phyloP scores from a whole-genome alignment of 345 rosid genomes.

The Cardamine chenopodiifolia region DNA sequence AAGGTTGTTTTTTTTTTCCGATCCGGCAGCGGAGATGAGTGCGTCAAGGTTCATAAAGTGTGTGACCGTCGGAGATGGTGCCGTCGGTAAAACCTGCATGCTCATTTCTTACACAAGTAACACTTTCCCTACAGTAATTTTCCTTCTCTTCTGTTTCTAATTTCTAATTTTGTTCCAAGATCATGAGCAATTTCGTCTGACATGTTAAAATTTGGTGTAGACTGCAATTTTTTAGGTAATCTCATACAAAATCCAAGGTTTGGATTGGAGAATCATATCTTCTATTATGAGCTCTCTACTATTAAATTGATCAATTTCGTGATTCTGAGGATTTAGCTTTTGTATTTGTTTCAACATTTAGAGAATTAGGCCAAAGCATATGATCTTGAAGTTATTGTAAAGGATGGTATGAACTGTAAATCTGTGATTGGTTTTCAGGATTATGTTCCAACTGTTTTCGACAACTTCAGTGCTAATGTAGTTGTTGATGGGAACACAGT shows the following conservation, averaged over 20 bases:
- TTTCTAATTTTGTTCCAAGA: background rate
- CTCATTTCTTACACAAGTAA: slow-evolving; percentile 91
- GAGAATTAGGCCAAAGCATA: background rate
- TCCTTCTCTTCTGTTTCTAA: background rate
- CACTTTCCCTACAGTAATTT: slow-evolving; percentile 74
- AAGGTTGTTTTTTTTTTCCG: background rate
- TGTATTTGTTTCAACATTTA: background rate
- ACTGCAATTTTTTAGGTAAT: background rate
- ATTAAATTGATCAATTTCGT: background rate
- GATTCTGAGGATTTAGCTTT: background rate
- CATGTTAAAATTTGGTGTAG: background rate
- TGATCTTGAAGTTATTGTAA: background rate
- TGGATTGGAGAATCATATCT: background rate
- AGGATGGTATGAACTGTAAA: background rate
- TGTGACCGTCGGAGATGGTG: slow-evolving; percentile 93
- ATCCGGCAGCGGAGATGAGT: slow-evolving; percentile 38
- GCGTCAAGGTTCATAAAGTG: slow-evolving; percentile 81
- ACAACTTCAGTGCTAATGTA: slow-evolving; percentile 98
- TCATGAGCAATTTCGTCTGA: background rate
- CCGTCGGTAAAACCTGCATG: slow-evolving; percentile 91
- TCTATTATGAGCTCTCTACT: background rate
- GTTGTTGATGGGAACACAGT: slow-evolving; percentile 93
- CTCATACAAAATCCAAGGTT: background rate
- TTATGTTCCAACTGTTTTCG: slow-evolving; percentile 95
- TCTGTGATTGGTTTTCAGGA: slow-evolving; percentile 56